Conservation (phyloP, 495 filamentous ascomycete genomes). For the Evansstolkia leycettana region DNA sequence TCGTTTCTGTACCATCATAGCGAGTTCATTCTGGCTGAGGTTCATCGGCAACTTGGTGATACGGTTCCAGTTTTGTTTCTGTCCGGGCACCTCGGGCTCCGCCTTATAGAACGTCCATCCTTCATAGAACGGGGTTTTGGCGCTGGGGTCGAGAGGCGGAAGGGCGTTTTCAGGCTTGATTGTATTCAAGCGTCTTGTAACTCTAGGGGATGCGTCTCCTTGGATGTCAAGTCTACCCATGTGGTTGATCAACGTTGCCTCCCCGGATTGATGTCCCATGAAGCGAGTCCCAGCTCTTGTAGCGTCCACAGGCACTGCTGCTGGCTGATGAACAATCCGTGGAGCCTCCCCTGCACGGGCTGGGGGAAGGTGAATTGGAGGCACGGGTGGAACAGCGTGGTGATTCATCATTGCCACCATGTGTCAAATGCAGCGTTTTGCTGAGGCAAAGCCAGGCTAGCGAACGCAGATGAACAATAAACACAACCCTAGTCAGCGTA, state of each 20-base stretch:
- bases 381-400: constrained; percentile 7
- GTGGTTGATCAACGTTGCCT: constrained; percentile 5
- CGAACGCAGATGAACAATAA: no score
- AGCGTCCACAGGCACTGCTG: constrained; percentile 3
- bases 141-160: not conserved
- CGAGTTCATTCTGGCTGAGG: constrained; percentile 16
- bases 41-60: constrained; percentile 18
- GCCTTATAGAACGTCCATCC: constrained; percentile 27
- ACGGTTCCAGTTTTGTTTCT: constrained; percentile 18
- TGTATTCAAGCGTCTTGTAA: not conserved
- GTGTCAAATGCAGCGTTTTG: no score
- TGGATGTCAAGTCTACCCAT: constrained; percentile 10
- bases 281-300: not conserved
- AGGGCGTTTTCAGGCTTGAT: not conserved
- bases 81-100: constrained; percentile 12
- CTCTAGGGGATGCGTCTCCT: not conserved
- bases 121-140: constrained; percentile 7
- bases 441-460: no score
- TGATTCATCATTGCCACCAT: not conserved
- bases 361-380: constrained; percentile 1
- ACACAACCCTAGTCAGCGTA: no score
- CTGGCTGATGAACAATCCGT: constrained; percentile 3
- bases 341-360: constrained; percentile 6
- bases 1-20: constrained; percentile 19
- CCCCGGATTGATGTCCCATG: not conserved